A percentile compares a stretch with the other conserved stretches of the same genome.
phyloP scores from a whole-genome alignment of 495 filamentous ascomycete genomes.

The Opeltia flavorubescens region DNA sequence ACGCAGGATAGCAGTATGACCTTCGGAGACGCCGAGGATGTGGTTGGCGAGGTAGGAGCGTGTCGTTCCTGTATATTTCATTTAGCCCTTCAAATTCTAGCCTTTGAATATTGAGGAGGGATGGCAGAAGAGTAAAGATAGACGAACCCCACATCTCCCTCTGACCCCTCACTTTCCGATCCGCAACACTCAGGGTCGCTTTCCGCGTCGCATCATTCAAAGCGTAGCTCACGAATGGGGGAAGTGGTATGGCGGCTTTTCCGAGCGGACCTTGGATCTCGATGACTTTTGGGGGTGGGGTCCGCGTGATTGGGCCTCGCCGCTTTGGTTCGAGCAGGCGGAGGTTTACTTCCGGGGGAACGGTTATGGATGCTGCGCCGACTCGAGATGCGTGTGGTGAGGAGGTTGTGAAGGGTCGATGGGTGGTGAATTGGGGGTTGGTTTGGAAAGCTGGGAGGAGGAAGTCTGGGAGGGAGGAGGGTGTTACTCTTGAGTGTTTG shows the following conservation, averaged over 20 bases:
- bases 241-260: conserved; percentile 56
- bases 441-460: conserved; percentile 59
- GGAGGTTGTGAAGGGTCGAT: conserved; percentile 60
- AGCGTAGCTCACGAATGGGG: conserved; percentile 55
- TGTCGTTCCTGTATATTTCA: conserved; percentile 57
- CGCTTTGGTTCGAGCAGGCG: conserved; percentile 40
- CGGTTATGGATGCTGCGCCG: conserved; percentile 63
- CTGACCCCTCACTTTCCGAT: conserved; percentile 53
- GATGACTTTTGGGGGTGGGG: conserved; percentile 42
- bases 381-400: conserved; percentile 58
- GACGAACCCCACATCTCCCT: conserved; percentile 94
- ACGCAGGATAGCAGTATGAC: conserved; percentile 81
- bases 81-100: too few relatives aligned
- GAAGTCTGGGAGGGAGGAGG: conserved; percentile 41
- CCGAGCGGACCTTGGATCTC: conserved; percentile 64
- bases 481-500: too few relatives aligned
- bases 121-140: not conserved
- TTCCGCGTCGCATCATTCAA: conserved; percentile 45
- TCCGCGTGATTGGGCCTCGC: conserved; percentile 34
- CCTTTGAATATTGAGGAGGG: conserved; percentile 7
- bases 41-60: conserved; percentile 81
- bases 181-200: conserved; percentile 49
- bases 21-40: conserved; percentile 88
- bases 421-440: conserved; percentile 15
- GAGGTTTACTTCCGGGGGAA: conserved; percentile 73